Conservation (phyloP, 2,329 filamentous ascomycete genomes). For the Pseudomassariella vexata region DNA sequence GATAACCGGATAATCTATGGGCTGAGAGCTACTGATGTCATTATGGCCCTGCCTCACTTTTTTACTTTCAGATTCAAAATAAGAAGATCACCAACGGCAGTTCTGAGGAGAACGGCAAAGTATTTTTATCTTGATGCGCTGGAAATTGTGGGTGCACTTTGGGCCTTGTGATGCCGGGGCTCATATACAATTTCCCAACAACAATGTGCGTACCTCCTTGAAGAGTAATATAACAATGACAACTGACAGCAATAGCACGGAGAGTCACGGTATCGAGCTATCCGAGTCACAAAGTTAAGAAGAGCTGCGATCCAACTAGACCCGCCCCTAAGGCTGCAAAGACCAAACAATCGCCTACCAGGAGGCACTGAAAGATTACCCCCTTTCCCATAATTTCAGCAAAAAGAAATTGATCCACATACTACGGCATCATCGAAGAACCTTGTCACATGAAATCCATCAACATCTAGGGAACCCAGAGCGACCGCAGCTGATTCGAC, state of each 20-base stretch:
- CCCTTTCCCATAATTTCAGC: no score
- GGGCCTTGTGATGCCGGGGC: slow-evolving; percentile 37
- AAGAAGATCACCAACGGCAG: slow-evolving; percentile 23
- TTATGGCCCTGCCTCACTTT: slow-evolving; percentile 24
- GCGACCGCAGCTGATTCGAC: slow-evolving; percentile 11
- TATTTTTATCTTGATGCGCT: slow-evolving; percentile 32
- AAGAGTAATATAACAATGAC: no score
- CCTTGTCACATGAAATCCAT: neutral
- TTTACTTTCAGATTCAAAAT: slow-evolving; percentile 25
- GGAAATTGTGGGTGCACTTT: slow-evolving; percentile 53
- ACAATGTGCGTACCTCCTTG: slow-evolving; percentile 36
- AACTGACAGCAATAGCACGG: slow-evolving; percentile 7
- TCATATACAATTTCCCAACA: slow-evolving; percentile 37
- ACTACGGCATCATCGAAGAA: slow-evolving; percentile 7
- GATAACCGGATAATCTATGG: slow-evolving; percentile 46
- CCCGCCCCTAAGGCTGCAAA: slow-evolving; percentile 5
- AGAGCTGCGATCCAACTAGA: slow-evolving; percentile 5
- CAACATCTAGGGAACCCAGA: neutral
- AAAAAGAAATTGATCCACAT: no score
- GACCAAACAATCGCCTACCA: slow-evolving; percentile 4
- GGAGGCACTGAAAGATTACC: slow-evolving; percentile 6
- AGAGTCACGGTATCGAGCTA: slow-evolving; percentile 6
- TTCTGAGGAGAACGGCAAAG: slow-evolving; percentile 19
- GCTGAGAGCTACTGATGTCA: slow-evolving; percentile 28
- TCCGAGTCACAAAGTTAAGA: no score